Conservation (phyloP, 768 basidiomycete species). For the Agaricus subrufescens region DNA sequence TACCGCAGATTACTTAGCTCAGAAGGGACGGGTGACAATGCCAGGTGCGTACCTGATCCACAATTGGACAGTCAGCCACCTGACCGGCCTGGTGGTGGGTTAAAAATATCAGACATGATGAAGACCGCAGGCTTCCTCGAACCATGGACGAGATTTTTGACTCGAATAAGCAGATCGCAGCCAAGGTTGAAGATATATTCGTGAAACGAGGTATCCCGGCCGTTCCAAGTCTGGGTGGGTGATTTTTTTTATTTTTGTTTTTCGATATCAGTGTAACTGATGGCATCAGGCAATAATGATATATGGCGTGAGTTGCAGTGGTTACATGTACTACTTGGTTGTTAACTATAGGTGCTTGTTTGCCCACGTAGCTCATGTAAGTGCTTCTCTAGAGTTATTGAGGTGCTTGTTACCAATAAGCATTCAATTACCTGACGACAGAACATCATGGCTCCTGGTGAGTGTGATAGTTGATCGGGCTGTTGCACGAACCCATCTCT, state of each 20-base stretch:
- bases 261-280: neutral
- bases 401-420: constrained; percentile 3
- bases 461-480: constrained; percentile 3
- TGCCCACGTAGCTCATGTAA: constrained; percentile 11
- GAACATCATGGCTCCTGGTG: constrained; percentile 68
- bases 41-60: constrained; percentile 37
- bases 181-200: constrained; percentile 74
- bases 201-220: constrained; percentile 66
- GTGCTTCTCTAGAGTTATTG: neutral
- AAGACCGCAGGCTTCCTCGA: constrained; percentile 75
- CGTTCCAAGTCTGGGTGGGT: constrained; percentile 69
- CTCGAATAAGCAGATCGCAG: constrained; percentile 62
- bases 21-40: constrained; percentile 75
- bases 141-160: constrained; percentile 76
- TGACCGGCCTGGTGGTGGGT: neutral
- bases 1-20: neutral
- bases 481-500: neutral
- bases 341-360: constrained; percentile 5
- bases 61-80: neutral
- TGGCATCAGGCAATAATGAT: constrained; percentile 76
- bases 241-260: neutral
- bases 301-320: constrained; percentile 64
- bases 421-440: constrained; percentile 20
- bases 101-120: constrained; percentile 61
- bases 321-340: constrained; percentile 27